Conservation (phyloP, 169 alveolate genomes). For the Eimeria sp. region DNA sequence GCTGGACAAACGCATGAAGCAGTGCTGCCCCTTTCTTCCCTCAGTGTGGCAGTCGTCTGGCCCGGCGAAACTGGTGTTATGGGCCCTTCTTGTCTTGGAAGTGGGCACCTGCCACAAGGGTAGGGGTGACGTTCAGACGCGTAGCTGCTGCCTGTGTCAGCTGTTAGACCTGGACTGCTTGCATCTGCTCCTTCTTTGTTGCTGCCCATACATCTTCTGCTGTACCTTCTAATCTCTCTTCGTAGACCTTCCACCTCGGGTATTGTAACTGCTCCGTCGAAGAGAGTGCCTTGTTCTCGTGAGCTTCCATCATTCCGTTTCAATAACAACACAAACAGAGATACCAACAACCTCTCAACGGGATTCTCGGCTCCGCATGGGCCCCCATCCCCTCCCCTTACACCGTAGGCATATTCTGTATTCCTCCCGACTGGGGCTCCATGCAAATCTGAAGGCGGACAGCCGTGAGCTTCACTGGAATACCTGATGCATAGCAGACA, state of each 20-base stretch:
- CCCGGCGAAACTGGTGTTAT: background rate
- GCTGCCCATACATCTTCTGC: background rate
- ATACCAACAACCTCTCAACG: conserved; percentile 7
- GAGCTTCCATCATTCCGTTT: background rate
- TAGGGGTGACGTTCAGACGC: background rate
- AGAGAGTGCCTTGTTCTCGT: background rate
- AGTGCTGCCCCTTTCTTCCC: background rate
- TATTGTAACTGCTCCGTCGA: background rate
- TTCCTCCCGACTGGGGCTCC: background rate
- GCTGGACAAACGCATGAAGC: background rate
- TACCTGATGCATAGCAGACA: background rate
- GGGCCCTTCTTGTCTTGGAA: background rate
- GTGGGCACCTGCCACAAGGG: background rate
- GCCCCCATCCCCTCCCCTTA: background rate
- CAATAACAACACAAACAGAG: conserved; percentile 23
- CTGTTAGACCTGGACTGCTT: background rate
- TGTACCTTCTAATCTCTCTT: background rate
- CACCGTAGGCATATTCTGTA: background rate
- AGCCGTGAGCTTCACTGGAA: background rate
- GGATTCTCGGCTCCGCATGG: background rate
- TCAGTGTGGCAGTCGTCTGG: background rate
- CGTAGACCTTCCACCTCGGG: background rate
- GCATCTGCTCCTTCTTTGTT: background rate
- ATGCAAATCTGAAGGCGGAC: background rate
- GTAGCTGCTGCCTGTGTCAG: background rate